Base-by-base conservation (phyloP, 2,329 filamentous ascomycete genomes). In the Alternaria arborescens region DNA sequence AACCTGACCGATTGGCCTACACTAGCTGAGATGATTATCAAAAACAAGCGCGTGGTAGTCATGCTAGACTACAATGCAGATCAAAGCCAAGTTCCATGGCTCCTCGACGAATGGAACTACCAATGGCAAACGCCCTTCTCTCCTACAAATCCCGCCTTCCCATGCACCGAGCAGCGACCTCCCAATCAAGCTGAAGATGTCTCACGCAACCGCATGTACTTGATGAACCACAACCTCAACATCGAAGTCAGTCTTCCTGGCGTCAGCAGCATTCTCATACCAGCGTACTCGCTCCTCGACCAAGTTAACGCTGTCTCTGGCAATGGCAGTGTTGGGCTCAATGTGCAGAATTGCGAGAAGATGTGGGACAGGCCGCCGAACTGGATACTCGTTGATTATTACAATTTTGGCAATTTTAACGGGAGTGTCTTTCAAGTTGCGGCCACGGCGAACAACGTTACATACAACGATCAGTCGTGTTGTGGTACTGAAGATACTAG, bases 71-170 rank as follows among this genome's bases (percentile, higher is more conserved):
- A 78, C 44, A 57, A 62, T 66, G 91, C 93, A 66, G 89, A 97
- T 76, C 91, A 96, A 79, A 87, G 84, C 1, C 83, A 85, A 20
- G 89, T 92, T 18, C 93, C 94, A 0, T 97, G 92, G 87, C 85
- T 97, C 42, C 83, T 97, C 41, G 92, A 97, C 77, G 85, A 97
- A 78, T 97, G 97, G 81, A 87, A 86, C 6, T 91, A 97, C 73
- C 86, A 96, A 80, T 97, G 92, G 91, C 92, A 97, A 81, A 94
- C 93, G 1, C 91, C 92, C 0, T 97, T 97, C 75, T 91, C 93
- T 54, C 93, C 87, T 0, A 87, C 84, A 0, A 79, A 89, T 70
- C 80, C 88, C 3, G 76, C 78, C 0, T 97, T 97, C 76, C 93
- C 93, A 0, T 97, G 94, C 80, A 88, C 82, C 0, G 84, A 89